Conservation (phyloP, 306 rosid genomes). For the Vachellia collinsii region DNA sequence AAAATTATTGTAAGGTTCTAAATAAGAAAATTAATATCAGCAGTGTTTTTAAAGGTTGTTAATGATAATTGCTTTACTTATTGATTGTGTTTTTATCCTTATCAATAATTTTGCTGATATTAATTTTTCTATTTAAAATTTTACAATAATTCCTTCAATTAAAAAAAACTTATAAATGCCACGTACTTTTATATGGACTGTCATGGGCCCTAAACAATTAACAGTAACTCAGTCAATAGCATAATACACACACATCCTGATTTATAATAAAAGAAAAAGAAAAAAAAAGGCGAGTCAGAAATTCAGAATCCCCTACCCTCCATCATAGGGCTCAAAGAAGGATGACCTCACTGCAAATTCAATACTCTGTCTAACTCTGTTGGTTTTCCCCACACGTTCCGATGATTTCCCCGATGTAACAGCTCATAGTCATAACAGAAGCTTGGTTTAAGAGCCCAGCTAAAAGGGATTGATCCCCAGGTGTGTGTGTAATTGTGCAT, state of each 20-base stretch:
- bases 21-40: too few species aligned
- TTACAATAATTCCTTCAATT: too few species aligned
- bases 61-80: too few species aligned
- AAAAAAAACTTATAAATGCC: slow-evolving; percentile 41
- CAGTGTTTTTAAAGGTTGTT: too few species aligned
- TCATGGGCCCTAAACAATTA: slow-evolving; percentile 38
- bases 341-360: slow-evolving; percentile 53
- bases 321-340: slow-evolving; percentile 28
- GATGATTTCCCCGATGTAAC: slow-evolving; percentile 48
- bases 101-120: too few species aligned
- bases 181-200: slow-evolving; percentile 30
- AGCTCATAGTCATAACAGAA: slow-evolving; percentile 39
- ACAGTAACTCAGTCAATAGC: slow-evolving; percentile 25
- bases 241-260: slow-evolving; percentile 43
- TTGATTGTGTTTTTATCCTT: too few species aligned
- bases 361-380: slow-evolving; percentile 33
- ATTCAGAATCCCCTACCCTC: slow-evolving; percentile 20
- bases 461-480: slow-evolving; percentile 35
- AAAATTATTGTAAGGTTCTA: too few species aligned
- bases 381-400: slow-evolving; percentile 43
- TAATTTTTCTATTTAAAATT: too few species aligned
- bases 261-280: slow-evolving; percentile 26
- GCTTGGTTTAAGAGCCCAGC: slow-evolving; percentile 45
- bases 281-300: slow-evolving; percentile 28
- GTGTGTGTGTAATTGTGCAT: not conserved